These are phyloP conservation scores for Cylindrotheca fusiformis DNA, from an alignment of 108 stramenopile genomes.

Conservation along the genomic window DNA sequence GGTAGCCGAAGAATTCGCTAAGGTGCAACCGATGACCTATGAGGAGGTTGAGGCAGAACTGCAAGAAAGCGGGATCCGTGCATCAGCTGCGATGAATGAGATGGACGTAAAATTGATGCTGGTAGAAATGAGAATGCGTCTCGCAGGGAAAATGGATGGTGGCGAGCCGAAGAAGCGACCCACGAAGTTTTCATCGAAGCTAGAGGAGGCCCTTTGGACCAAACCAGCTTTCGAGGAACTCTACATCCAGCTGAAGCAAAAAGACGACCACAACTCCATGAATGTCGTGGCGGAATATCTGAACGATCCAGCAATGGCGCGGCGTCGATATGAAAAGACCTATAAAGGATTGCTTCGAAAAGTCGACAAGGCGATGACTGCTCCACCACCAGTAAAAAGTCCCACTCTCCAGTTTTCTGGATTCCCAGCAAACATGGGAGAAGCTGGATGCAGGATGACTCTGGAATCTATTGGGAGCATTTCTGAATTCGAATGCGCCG, in stretches of 20 bases:
- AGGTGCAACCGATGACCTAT: slow-evolving; percentile 69
- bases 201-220: slow-evolving; percentile 82
- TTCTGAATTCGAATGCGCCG: slow-evolving; percentile 61
- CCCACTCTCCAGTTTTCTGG: slow-evolving; percentile 71
- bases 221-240: slow-evolving; percentile 74
- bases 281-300: slow-evolving; percentile 81
- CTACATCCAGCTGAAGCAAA: slow-evolving; percentile 57
- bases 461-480: slow-evolving; percentile 75
- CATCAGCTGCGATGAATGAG: slow-evolving; percentile 72
- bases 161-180: slow-evolving; percentile 37
- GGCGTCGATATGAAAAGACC: slow-evolving; percentile 51
- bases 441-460: slow-evolving; percentile 76
- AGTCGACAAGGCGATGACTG: slow-evolving; percentile 59
- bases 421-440: slow-evolving; percentile 88
- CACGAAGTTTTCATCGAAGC: slow-evolving; percentile 62
- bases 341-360: slow-evolving; percentile 54
- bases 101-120: slow-evolving; percentile 85
- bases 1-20: slow-evolving; percentile 77
- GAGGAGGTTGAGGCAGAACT: slow-evolving; percentile 83
- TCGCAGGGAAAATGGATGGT: slow-evolving; percentile 38
- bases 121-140: slow-evolving; percentile 71
- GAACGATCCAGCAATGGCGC: slow-evolving; percentile 60
- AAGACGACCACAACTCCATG: slow-evolving; percentile 74
- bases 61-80: slow-evolving; percentile 58
- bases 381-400: slow-evolving; percentile 65